Percentiles rank a stretch among this genome's conserved stretches.
phyloP scores from a whole-genome alignment of 441 rosid genomes.

The Flueggea neowawraea region DNA sequence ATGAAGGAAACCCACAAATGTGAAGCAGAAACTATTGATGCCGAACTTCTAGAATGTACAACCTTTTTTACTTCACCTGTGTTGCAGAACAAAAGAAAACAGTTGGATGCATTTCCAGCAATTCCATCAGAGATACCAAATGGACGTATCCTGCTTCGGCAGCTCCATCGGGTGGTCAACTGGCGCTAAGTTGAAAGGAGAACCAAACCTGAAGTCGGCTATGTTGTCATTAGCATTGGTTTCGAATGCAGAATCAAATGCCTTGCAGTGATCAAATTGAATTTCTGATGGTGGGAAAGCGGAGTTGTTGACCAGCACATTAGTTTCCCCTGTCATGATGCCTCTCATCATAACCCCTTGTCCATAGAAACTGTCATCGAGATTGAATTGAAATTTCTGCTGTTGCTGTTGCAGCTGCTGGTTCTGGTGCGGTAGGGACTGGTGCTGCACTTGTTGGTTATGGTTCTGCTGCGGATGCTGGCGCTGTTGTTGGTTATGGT shows the following conservation, averaged over 20 bases:
- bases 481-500: too few relatives aligned
- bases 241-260: conserved; percentile 30
- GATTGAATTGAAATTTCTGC: conserved; percentile 27
- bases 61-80: background rate
- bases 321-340: conserved; percentile 23
- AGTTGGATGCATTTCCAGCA: too few relatives aligned
- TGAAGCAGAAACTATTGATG: background rate
- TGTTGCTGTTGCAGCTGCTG: background rate
- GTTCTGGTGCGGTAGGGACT: too few relatives aligned
- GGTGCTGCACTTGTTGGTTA: too few relatives aligned
- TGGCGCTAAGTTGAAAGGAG: conserved; percentile 34
- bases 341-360: conserved; percentile 24
- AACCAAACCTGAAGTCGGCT: conserved; percentile 21
- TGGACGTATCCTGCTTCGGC: conserved; percentile 34
- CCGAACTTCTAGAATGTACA: background rate
- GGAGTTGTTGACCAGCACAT: conserved; percentile 18
- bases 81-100: too few relatives aligned
- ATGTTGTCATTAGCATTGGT: conserved; percentile 5
- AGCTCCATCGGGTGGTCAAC: conserved; percentile 22
- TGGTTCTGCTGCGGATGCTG: too few relatives aligned
- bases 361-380: conserved; percentile 24
- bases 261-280: conserved; percentile 30
- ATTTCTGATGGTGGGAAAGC: conserved; percentile 21
- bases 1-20: background rate
- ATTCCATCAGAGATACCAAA: conserved; percentile 28